Evolutionary conservation across 2,329 filamentous ascomycete species (phyloP).

Genomic region (Samsoniella hepiali): DNA sequence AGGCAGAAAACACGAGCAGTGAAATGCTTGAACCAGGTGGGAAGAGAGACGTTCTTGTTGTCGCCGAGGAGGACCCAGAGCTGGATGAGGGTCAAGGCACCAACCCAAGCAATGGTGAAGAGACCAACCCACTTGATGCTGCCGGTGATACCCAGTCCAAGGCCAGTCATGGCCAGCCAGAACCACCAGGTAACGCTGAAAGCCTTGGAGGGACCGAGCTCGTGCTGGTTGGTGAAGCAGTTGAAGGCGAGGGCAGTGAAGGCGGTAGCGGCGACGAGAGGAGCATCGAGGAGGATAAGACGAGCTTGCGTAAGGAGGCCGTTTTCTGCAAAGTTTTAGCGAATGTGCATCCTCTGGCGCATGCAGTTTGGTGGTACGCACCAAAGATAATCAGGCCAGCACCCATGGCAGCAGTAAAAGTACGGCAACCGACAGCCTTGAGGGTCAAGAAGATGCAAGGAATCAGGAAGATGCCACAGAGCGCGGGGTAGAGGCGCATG

Average conservation of each 20-base stretch:
- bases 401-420: conserved; percentile 78
- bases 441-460: conserved; percentile 93
- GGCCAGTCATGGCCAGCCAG: conserved; percentile 83
- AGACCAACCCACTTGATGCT: conserved; percentile 99
- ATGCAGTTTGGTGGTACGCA: conserved; percentile 43
- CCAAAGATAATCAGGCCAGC: conserved; percentile 87
- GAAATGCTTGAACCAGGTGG: conserved; percentile 90
- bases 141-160: conserved; percentile 82
- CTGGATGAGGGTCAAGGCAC: conserved; percentile 82
- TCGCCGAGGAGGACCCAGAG: conserved; percentile 95
- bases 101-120: conserved; percentile 98
- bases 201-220: conserved; percentile 82
- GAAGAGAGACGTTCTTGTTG: conserved; percentile 77
- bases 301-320: conserved; percentile 92
- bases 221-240: conserved; percentile 95
- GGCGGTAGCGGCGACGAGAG: conserved; percentile 87
- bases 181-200: conserved; percentile 96
- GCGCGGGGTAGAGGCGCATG: conserved; percentile 89
- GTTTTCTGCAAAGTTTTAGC: conserved; percentile 65
- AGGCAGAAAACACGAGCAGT: conserved; percentile 87
- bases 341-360: background rate
- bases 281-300: conserved; percentile 92
- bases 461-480: conserved; percentile 83
- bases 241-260: conserved; percentile 87
- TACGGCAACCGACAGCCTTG: conserved; percentile 86